Evolutionary conservation across 2,329 filamentous ascomycete genomes (phyloP).

Genomic region (Pseudofabraea citricarpa): DNA sequence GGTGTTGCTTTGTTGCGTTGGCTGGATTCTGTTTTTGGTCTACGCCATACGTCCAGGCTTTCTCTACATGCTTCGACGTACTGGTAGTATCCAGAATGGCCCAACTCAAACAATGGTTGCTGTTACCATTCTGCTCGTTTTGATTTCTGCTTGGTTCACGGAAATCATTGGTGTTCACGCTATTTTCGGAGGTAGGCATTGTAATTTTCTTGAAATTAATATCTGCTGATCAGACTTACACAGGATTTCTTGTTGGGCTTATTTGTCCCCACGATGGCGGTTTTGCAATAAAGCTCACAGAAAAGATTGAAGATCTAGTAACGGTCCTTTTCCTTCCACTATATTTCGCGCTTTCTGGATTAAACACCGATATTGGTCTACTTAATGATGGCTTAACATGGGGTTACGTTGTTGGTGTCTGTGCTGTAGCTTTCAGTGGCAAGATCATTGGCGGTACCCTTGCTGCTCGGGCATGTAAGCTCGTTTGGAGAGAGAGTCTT

Average conservation of each 20-base stretch:
- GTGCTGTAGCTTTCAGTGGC: slow-evolving; percentile 73
- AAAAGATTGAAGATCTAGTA: slow-evolving; percentile 92
- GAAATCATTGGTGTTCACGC: slow-evolving; percentile 88
- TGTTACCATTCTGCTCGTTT: slow-evolving; percentile 72
- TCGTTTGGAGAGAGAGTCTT: slow-evolving; percentile 87
- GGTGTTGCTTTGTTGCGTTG: slow-evolving; percentile 72
- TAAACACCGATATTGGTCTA: slow-evolving; percentile 83
- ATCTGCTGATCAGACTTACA: slow-evolving; percentile 7
- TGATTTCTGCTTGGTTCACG: slow-evolving; percentile 82
- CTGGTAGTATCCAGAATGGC: slow-evolving; percentile 77
- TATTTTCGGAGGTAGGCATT: slow-evolving; percentile 66
- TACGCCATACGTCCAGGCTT: slow-evolving; percentile 71
- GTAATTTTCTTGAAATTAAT: background rate
- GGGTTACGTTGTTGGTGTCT: slow-evolving; percentile 84
- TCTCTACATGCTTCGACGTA: slow-evolving; percentile 66
- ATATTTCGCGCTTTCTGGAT: slow-evolving; percentile 88
- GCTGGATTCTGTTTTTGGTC: slow-evolving; percentile 71
- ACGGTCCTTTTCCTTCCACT: slow-evolving; percentile 79
- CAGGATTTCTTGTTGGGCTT: slow-evolving; percentile 82
- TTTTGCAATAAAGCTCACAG: slow-evolving; percentile 85
- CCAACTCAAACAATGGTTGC: slow-evolving; percentile 82
- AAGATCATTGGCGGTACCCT: slow-evolving; percentile 82
- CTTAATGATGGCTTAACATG: slow-evolving; percentile 78
- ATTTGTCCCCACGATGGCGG: slow-evolving; percentile 88
- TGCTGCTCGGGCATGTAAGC: slow-evolving; percentile 68